phyloP scores from a whole-genome alignment of 163 green algal species.

The Coccomyxa subellipsoidea region DNA sequence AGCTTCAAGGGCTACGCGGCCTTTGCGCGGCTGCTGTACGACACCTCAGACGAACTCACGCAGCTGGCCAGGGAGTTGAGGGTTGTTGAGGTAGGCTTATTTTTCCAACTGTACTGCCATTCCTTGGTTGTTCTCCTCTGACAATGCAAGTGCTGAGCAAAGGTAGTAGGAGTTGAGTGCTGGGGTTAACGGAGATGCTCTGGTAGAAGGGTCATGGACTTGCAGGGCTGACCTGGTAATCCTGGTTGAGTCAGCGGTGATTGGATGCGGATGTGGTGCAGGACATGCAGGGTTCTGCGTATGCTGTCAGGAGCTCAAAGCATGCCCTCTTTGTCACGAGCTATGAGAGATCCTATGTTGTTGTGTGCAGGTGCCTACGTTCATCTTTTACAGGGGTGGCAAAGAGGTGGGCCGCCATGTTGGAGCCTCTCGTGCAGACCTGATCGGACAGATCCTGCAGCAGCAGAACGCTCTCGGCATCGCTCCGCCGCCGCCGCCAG shows the following conservation, averaged over 20 bases:
- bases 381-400: slow-evolving; percentile 78
- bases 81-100: slow-evolving; percentile 40
- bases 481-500: slow-evolving; percentile 37
- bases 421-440: slow-evolving; percentile 64
- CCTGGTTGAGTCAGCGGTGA: too few species aligned
- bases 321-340: too few species aligned
- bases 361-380: slow-evolving; percentile 74
- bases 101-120: not conserved
- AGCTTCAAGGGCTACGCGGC: slow-evolving; percentile 66
- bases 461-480: slow-evolving; percentile 62
- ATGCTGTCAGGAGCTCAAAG: too few species aligned
- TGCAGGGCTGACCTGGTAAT: too few species aligned
- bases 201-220: too few species aligned
- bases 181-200: too few species aligned
- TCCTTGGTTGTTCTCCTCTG: not conserved
- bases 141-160: not conserved
- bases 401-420: slow-evolving; percentile 70
- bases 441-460: slow-evolving; percentile 85
- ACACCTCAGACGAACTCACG: slow-evolving; percentile 42
- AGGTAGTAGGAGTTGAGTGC: too few species aligned
- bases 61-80: slow-evolving; percentile 45
- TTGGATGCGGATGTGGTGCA: too few species aligned
- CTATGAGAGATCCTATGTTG: too few species aligned
- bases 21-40: slow-evolving; percentile 71
- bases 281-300: too few species aligned